These are phyloP conservation scores for Graphiopsis chlorocephala DNA, from an alignment of 2,329 filamentous ascomycete genomes.

Conservation along the genomic window DNA sequence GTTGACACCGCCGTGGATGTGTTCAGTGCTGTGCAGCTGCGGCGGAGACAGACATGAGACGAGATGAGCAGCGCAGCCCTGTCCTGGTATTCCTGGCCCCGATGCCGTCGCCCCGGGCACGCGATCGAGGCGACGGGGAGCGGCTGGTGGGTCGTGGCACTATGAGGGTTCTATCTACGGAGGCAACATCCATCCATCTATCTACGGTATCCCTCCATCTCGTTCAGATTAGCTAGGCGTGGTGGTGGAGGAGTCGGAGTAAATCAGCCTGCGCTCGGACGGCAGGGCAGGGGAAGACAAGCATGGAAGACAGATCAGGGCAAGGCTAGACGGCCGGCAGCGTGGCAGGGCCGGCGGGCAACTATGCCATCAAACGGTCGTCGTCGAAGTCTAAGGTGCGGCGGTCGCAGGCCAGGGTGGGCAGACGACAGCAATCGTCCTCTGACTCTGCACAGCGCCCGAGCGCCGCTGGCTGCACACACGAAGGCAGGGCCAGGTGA, in stretches of 20 bases:
- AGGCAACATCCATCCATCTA: background rate
- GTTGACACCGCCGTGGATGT: background rate
- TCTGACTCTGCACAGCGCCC: slow-evolving; percentile 11
- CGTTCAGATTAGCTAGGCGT: background rate
- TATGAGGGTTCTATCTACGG: background rate
- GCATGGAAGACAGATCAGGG: background rate
- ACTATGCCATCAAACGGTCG: slow-evolving; percentile 1
- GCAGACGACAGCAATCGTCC: background rate
- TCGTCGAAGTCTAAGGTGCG: background rate
- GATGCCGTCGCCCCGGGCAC: background rate
- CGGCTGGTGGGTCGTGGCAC: background rate
- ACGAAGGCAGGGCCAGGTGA: background rate
- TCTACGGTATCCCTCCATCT: too few species aligned
- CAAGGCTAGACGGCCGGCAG: background rate
- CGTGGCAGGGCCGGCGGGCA: slow-evolving; percentile 10
- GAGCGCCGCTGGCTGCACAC: slow-evolving; percentile 6
- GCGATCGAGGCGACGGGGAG: background rate
- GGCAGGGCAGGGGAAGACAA: background rate
- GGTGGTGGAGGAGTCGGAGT: slow-evolving; percentile 6
- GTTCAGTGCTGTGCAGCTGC: background rate
- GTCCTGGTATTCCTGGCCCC: background rate
- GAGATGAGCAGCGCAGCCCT: background rate
- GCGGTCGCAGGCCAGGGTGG: too few species aligned
- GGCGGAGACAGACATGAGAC: background rate
- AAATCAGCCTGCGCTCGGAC: slow-evolving; percentile 7